phyloP scores from a whole-genome alignment of 2,329 filamentous ascomycete genomes.

The Paecilomyces fulvus region DNA sequence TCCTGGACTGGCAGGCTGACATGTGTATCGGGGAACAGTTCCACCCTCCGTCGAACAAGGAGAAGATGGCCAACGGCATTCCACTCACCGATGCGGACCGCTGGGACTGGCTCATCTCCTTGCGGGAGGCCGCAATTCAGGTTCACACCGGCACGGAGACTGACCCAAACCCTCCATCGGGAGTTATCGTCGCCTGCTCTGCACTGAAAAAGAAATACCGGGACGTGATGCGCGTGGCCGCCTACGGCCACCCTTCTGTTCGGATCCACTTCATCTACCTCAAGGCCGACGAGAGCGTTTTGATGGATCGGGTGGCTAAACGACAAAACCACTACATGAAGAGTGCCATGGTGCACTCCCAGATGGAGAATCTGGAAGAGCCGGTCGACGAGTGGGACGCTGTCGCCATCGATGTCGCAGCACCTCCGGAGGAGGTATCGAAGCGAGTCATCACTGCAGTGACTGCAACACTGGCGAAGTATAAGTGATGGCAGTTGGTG shows the following conservation, averaged over 20 bases:
- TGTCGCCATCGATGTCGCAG: constrained; percentile 56
- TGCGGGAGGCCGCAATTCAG: constrained; percentile 56
- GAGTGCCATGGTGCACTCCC: constrained; percentile 86
- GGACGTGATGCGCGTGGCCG: constrained; percentile 76
- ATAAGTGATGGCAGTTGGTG: constrained; percentile 12
- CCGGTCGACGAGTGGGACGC: constrained; percentile 68
- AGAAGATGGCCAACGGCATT: constrained; percentile 80
- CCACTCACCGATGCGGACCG: constrained; percentile 88
- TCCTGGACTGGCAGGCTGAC: neutral
- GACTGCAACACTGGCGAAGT: constrained; percentile 45
- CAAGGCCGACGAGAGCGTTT: constrained; percentile 63
- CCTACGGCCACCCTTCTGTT: constrained; percentile 65
- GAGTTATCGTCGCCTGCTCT: constrained; percentile 93
- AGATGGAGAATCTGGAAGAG: constrained; percentile 79
- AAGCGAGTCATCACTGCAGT: constrained; percentile 51
- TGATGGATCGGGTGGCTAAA: constrained; percentile 65
- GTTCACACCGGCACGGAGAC: constrained; percentile 35
- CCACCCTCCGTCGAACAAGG: constrained; percentile 59
- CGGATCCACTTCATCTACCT: constrained; percentile 90
- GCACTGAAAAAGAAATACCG: constrained; percentile 96
- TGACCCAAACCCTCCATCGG: constrained; percentile 46
- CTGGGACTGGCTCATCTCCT: constrained; percentile 88
- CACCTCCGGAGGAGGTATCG: constrained; percentile 50
- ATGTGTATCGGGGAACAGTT: constrained; percentile 24
- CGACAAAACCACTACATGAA: constrained; percentile 92